Evolutionary conservation across 2,329 filamentous ascomycete genomes (phyloP), one percentile per base, ranked within the genome.

Genomic region (Herpotrichia juniperi): DNA sequence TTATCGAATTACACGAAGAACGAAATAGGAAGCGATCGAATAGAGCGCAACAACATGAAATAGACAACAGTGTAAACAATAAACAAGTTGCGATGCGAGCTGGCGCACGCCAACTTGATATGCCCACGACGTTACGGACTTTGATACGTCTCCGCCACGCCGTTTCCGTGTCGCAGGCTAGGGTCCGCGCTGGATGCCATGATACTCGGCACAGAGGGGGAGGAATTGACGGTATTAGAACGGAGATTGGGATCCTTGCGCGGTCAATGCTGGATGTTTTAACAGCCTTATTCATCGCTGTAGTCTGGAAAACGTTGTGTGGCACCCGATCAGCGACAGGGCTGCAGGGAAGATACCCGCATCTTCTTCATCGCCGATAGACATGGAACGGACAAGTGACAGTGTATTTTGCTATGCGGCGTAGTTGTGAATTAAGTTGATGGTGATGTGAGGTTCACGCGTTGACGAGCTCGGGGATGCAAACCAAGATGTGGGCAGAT

Each of bases 241-340:
- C 37, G 37, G 37, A 40, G 37, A 40, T 40, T 40, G 37, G 37
- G 21, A 40, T n/a, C 37, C 37, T 40, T 40, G 37, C 21, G 14
- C 37, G 10, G 21, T 40, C 37, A 11, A 40, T 40, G 37, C 37
- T 40, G 19, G 37, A 16, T 7, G 19, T 7, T 28, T 22, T 19
- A 40, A 21, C 37, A 24, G 19, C 37, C 19, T 40, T 40, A n/a
- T n/a, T n/a, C n/a, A n/a, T n/a, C n/a, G n/a, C n/a, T n/a, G n/a
- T n/a, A n/a, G 21, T 21, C 37, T 25, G n/a, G 21, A 21, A 25
- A 25, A n/a, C 37, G 5, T 24, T 3, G 37, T 40, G 37, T 11
- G 37, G 5, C 37, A 14, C 37, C 7, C 26, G 26, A 28, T 28
- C 6, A 11, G 19, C 10, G 19, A 11, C 4, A 16, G 37, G 37